phyloP scores from a whole-genome alignment of 2,329 filamentous ascomycete genomes.

The Onygenales sp. region DNA sequence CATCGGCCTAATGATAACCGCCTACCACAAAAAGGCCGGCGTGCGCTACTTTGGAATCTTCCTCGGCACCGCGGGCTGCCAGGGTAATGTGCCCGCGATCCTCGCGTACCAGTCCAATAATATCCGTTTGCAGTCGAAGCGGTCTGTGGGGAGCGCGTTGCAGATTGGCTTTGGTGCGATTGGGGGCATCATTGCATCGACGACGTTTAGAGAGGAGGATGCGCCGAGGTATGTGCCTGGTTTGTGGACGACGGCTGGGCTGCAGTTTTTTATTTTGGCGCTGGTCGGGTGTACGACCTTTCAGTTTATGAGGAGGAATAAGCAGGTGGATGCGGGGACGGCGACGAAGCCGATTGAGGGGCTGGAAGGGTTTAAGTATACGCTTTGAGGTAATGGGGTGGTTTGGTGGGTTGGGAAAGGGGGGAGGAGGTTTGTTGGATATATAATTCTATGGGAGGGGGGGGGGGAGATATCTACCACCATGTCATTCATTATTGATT shows the following conservation, averaged over 20 bases:
- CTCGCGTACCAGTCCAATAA: slow-evolving; percentile 75
- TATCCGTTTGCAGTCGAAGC: slow-evolving; percentile 65
- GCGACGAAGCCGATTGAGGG: slow-evolving; percentile 4
- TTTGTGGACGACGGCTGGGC: not conserved
- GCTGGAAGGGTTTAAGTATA: slow-evolving; percentile 3
- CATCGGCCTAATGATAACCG: slow-evolving; percentile 59
- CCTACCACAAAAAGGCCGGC: slow-evolving; percentile 45
- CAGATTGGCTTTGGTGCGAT: slow-evolving; percentile 64
- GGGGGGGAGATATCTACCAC: too few species aligned
- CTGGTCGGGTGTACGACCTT: not conserved
- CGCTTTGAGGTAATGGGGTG: not conserved
- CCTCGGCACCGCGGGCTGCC: slow-evolving; percentile 59
- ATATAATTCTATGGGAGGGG: too few species aligned
- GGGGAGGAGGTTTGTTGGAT: too few species aligned
- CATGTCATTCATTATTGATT: too few species aligned
- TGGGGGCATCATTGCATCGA: slow-evolving; percentile 60
- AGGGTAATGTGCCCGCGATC: slow-evolving; percentile 60
- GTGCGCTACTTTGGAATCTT: slow-evolving; percentile 63
- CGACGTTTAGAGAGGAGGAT: slow-evolving; percentile 48
- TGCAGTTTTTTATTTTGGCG: not conserved
- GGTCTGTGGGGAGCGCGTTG: slow-evolving; percentile 62
- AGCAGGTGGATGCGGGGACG: slow-evolving; percentile 1
- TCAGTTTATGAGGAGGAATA: slow-evolving; percentile 4
- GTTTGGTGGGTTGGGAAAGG: too few species aligned
- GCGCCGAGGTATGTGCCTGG: slow-evolving; percentile 7